Conservation (phyloP, 495 filamentous ascomycete species). For the Neurospora tetrasperma region DNA sequence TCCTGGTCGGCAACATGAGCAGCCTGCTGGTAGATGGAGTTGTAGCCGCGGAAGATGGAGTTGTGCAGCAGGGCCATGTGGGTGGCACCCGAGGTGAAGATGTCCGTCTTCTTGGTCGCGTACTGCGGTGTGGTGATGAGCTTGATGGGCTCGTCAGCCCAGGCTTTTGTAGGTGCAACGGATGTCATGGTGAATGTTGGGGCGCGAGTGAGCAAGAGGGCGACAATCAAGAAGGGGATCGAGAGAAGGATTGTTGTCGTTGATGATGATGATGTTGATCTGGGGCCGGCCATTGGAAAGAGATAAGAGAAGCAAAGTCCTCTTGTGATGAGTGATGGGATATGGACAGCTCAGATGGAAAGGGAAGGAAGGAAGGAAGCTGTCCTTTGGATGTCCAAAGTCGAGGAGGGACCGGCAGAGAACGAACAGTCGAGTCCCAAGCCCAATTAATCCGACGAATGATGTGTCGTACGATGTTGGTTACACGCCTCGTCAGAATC, state of each 20-base stretch:
- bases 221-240: conserved; percentile 23
- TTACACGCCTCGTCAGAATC: conserved; percentile 1
- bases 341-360: background rate
- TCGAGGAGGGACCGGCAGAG: background rate
- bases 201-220: conserved; percentile 29
- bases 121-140: conserved; percentile 38
- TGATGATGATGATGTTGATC: background rate
- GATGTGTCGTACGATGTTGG: conserved; percentile 13
- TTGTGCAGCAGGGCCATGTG: conserved; percentile 53
- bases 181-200: conserved; percentile 33
- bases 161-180: conserved; percentile 25
- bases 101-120: conserved; percentile 38
- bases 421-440: background rate
- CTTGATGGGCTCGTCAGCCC: conserved; percentile 41
- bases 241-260: conserved; percentile 13
- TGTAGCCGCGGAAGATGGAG: conserved; percentile 47
- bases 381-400: background rate
- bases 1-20: conserved; percentile 30
- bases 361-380: background rate
- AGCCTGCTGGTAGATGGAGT: conserved; percentile 48
- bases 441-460: background rate
- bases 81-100: conserved; percentile 43
- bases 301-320: background rate
- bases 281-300: conserved; percentile 9
- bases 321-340: background rate